Evolutionary conservation across 805 yeast species (phyloP).

Genomic region (Wickerhamia fluorescens): DNA sequence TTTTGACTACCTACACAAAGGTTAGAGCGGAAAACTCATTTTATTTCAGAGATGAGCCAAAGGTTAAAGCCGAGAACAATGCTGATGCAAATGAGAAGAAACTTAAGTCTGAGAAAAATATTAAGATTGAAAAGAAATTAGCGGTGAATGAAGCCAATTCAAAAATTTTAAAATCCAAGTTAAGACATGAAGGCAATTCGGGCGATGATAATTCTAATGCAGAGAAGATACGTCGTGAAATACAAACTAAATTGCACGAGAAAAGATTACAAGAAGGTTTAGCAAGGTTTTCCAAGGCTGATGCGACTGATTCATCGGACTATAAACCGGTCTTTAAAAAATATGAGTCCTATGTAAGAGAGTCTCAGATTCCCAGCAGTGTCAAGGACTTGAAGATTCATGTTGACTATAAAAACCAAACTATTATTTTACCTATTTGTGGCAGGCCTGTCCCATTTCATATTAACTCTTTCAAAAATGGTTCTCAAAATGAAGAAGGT

Average conservation of each 20-base stretch:
- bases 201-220: conserved; percentile 60
- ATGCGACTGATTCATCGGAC: conserved; percentile 57
- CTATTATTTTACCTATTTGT: conserved; percentile 81
- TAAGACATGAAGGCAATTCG: conserved; percentile 67
- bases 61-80: conserved; percentile 11
- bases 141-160: conserved; percentile 37
- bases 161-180: conserved; percentile 68
- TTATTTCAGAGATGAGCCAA: conserved; percentile 65
- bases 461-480: conserved; percentile 87
- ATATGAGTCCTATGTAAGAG: conserved; percentile 91
- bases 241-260: conserved; percentile 77
- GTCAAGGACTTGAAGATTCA: conserved; percentile 81
- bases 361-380: conserved; percentile 78
- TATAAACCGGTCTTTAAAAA: conserved; percentile 73
- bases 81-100: conserved; percentile 16
- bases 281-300: conserved; percentile 73
- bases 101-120: conserved; percentile 34
- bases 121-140: conserved; percentile 22
- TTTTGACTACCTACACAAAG: conserved; percentile 71
- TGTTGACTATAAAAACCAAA: conserved; percentile 82
- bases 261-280: conserved; percentile 83
- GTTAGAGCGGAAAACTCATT: conserved; percentile 70
- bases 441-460: conserved; percentile 99
- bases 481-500: conserved; percentile 93
- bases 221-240: conserved; percentile 73